phyloP scores from a whole-genome alignment of 805 yeast species.

The Saturnispora saitoi region DNA sequence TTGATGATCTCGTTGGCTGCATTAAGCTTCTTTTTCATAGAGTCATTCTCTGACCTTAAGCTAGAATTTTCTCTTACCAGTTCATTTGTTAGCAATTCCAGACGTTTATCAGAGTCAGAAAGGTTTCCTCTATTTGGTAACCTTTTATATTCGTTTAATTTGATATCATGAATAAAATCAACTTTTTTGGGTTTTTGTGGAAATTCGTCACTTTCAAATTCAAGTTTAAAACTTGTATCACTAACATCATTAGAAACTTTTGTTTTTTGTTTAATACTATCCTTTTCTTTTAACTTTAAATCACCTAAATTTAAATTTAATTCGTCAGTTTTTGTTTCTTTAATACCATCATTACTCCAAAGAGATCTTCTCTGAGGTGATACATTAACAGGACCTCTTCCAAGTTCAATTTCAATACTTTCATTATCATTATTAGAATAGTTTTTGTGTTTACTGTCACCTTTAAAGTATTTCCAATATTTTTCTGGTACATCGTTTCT shows the following conservation, averaged over 20 bases:
- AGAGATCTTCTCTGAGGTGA: slow-evolving; percentile 7
- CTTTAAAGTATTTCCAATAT: slow-evolving; percentile 20
- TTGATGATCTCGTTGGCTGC: slow-evolving; percentile 22
- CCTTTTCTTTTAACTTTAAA: slow-evolving; percentile 8
- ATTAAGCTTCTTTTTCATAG: slow-evolving; percentile 7
- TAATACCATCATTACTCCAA: slow-evolving; percentile 16
- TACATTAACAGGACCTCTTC: slow-evolving; percentile 15
- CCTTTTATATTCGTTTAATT: slow-evolving; percentile 4
- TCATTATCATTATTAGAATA: slow-evolving; percentile 6
- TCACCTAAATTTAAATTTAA: slow-evolving; percentile 18
- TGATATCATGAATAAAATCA: slow-evolving; percentile 1
- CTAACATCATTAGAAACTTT: background rate
- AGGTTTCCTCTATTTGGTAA: slow-evolving; percentile 5
- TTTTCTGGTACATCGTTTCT: slow-evolving; percentile 24
- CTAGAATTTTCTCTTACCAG: slow-evolving; percentile 1
- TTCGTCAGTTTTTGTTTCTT: slow-evolving; percentile 19
- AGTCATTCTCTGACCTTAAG: slow-evolving; percentile 5
- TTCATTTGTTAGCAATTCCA: slow-evolving; percentile 7
- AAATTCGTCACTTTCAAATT: slow-evolving; percentile 1
- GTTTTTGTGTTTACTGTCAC: background rate
- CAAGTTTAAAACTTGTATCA: slow-evolving; percentile 1
- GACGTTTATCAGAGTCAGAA: slow-evolving; percentile 12
- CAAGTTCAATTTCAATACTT: slow-evolving; percentile 21
- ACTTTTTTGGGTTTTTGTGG: background rate
- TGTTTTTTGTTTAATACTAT: slow-evolving; percentile 1